phyloP scores from a whole-genome alignment of 1,284 basidiomycete species.

The Puccinia triticina region DNA sequence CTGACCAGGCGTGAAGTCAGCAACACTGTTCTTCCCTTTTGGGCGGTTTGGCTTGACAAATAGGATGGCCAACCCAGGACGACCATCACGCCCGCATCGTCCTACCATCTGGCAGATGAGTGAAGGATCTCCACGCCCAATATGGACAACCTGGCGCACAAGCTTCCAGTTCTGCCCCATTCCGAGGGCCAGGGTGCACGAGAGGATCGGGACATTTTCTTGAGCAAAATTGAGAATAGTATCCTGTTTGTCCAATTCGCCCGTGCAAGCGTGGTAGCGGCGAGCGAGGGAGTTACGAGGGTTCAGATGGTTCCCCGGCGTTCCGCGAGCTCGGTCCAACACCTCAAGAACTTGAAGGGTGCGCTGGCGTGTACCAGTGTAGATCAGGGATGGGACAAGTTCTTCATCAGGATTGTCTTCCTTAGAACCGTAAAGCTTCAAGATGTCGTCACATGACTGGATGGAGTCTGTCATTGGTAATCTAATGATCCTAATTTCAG shows the following conservation, averaged over 20 bases:
- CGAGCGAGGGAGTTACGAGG: not conserved
- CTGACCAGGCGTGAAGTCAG: too few relatives aligned
- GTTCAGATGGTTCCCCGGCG: not conserved
- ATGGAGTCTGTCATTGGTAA: not conserved
- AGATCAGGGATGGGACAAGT: conserved; percentile 20
- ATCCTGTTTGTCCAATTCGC: not conserved
- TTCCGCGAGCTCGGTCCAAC: not conserved
- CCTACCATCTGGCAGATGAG: too few relatives aligned
- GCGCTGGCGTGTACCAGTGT: not conserved
- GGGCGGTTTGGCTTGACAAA: conserved; percentile 5
- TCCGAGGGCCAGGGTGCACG: too few relatives aligned
- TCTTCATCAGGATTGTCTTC: not conserved
- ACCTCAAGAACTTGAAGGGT: conserved; percentile 8
- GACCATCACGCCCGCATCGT: not conserved
- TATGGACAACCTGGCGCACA: too few relatives aligned
- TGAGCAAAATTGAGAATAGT: not conserved
- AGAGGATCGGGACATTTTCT: not conserved
- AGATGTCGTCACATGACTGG: not conserved
- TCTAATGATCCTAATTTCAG: conserved; percentile 8
- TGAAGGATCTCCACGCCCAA: too few relatives aligned
- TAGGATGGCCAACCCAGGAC: not conserved
- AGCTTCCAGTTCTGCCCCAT: too few relatives aligned
- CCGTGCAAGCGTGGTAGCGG: not conserved
- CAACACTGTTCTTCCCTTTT: conserved; percentile 17
- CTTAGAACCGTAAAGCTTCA: not conserved